Evolutionary conservation across 441 rosid species (phyloP).

Genomic region (Adansonia grandidieri): DNA sequence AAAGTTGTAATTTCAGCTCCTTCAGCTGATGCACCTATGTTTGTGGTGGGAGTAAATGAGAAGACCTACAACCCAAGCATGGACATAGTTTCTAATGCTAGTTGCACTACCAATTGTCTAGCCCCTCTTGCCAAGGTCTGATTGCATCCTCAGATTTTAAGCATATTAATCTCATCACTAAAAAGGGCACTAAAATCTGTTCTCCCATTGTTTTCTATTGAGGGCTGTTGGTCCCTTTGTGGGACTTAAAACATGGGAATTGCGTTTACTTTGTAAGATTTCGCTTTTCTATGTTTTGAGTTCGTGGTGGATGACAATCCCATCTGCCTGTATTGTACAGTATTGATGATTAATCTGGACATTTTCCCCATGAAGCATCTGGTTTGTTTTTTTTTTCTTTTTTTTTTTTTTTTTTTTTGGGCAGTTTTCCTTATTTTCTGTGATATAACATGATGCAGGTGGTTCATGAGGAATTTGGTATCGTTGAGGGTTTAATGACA

Average conservation of each 20-base stretch:
- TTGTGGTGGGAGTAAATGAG: slow-evolving; percentile 98
- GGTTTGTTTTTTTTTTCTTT: neutral
- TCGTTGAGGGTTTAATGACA: slow-evolving; percentile 97
- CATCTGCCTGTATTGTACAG: neutral
- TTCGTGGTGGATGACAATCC: neutral
- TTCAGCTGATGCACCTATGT: slow-evolving; percentile 99
- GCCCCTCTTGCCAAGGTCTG: slow-evolving; percentile 99
- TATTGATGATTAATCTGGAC: neutral
- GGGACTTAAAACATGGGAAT: neutral
- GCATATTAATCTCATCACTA: neutral
- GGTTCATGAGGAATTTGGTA: slow-evolving; percentile 97
- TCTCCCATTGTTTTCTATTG: slow-evolving; percentile 4
- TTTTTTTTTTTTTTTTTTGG: neutral
- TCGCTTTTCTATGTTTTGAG: slow-evolving; percentile 6
- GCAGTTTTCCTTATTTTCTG: neutral
- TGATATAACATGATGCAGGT: slow-evolving; percentile 53
- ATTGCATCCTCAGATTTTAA: slow-evolving; percentile 27
- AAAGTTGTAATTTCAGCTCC: slow-evolving; percentile 98
- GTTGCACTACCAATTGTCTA: slow-evolving; percentile 99
- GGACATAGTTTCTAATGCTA: slow-evolving; percentile 97
- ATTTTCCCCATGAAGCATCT: neutral
- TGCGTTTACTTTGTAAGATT: slow-evolving; percentile 3
- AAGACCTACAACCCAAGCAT: slow-evolving; percentile 74
- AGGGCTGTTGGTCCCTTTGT: neutral
- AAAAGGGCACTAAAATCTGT: neutral